Conservation (phyloP, 106 monocot genomes). For the Hemerocallis citrina region DNA sequence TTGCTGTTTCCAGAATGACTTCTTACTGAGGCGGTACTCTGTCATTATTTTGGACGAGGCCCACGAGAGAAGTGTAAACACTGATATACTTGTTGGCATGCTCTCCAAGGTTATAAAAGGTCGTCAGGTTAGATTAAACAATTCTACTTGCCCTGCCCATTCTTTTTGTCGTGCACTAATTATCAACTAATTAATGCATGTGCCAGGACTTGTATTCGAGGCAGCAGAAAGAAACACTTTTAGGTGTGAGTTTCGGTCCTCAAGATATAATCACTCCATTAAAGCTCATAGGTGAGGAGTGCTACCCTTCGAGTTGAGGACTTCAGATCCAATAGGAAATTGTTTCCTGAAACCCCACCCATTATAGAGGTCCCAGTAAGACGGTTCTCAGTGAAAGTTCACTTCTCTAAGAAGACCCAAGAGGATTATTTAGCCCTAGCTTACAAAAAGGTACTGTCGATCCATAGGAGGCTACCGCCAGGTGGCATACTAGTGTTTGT, state of each 20-base stretch:
- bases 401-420: slow-evolving; percentile 80
- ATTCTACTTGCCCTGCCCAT: not conserved
- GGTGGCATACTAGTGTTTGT: slow-evolving; percentile 96
- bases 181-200: not conserved
- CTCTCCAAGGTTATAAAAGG: slow-evolving; percentile 71
- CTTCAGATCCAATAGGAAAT: slow-evolving; percentile 66
- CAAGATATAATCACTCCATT: slow-evolving; percentile 51
- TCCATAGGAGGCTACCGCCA: slow-evolving; percentile 76
- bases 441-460: slow-evolving; percentile 81
- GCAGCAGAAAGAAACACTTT: slow-evolving; percentile 51
- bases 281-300: slow-evolving; percentile 91
- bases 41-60: slow-evolving; percentile 93
- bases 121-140: slow-evolving; percentile 46
- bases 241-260: slow-evolving; percentile 39
- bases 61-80: slow-evolving; percentile 98
- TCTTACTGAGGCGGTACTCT: slow-evolving; percentile 77
- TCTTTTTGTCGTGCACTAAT: not conserved
- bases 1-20: slow-evolving; percentile 62
- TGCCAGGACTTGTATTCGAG: slow-evolving; percentile 58
- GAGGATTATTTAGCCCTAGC: slow-evolving; percentile 77
- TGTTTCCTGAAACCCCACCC: slow-evolving; percentile 63
- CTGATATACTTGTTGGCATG: slow-evolving; percentile 96
- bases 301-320: slow-evolving; percentile 88
- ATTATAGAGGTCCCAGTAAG: slow-evolving; percentile 75
- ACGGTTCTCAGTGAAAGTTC: slow-evolving; percentile 75